Percentiles rank a stretch among this genome's conserved stretches.
Conservation (phyloP, 1,139 yeast species). For the Pichia sp. region DNA sequence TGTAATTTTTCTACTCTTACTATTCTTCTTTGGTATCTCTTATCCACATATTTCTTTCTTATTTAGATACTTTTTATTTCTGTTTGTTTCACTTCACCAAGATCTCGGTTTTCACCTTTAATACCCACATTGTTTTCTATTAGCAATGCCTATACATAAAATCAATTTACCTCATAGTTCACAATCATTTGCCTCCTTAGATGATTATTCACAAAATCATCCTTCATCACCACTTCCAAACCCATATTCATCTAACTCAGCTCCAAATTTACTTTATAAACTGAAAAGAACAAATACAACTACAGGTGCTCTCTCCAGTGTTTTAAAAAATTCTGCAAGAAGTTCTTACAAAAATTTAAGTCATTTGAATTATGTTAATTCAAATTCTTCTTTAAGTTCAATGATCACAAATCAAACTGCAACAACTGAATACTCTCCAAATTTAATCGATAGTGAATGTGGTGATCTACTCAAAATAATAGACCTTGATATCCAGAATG, state of each 20-base stretch:
- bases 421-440: slow-evolving; percentile 29
- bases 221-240: neutral
- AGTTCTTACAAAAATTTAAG: neutral
- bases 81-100: neutral
- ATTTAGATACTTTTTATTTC: neutral
- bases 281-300: neutral
- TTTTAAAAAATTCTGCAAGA: neutral
- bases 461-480: slow-evolving; percentile 24
- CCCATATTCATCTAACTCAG: too few species aligned
- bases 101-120: too few species aligned
- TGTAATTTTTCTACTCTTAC: too few species aligned
- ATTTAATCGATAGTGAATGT: slow-evolving; percentile 25
- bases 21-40: too few species aligned
- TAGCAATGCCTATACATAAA: slow-evolving; percentile 11
- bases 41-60: too few species aligned
- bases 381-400: slow-evolving; percentile 19
- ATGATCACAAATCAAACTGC: slow-evolving; percentile 21
- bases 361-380: neutral
- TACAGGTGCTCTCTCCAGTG: neutral
- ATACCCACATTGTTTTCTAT: neutral
- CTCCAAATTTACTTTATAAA: neutral
- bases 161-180: slow-evolving; percentile 8
- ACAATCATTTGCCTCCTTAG: neutral
- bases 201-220: neutral
- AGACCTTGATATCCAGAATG: slow-evolving; percentile 18